These are phyloP conservation scores for Chrysopogon serrulatus DNA, from an alignment of 176 grass and related monocot species.

Conservation along the genomic window DNA sequence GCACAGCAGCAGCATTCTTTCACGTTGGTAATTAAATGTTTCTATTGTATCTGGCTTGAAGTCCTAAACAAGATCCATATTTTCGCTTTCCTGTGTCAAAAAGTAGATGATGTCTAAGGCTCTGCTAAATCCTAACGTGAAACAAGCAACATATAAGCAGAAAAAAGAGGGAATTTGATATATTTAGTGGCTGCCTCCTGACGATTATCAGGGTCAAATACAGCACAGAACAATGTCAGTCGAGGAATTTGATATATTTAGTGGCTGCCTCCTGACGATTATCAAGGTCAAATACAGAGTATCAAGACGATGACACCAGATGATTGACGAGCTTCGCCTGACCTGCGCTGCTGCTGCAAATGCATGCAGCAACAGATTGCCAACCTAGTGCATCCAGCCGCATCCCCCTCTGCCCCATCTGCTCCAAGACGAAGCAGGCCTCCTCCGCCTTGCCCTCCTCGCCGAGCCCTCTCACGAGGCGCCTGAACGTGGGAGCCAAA, in stretches of 20 bases:
- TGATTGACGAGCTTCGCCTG: slow-evolving; percentile 9
- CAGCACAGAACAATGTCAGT: not conserved
- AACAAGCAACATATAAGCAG: not conserved
- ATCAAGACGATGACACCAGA: not conserved
- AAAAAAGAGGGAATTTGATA: not conserved
- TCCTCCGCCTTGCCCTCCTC: slow-evolving; percentile 37
- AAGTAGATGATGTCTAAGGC: not conserved
- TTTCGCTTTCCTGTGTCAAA: not conserved
- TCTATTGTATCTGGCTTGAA: not conserved
- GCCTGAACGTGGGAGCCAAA: slow-evolving; percentile 15
- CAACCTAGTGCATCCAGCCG: slow-evolving; percentile 18
- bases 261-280: not conserved
- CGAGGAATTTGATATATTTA: not conserved
- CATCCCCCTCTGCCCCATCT: slow-evolving; percentile 33
- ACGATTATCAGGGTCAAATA: not conserved
- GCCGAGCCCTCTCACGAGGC: slow-evolving; percentile 23
- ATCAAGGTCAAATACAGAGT: not conserved
- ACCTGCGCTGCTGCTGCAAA: not conserved
- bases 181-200: not conserved
- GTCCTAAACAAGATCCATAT: not conserved
- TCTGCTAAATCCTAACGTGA: not conserved
- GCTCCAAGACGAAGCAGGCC: slow-evolving; percentile 57
- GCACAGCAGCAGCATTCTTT: not conserved
- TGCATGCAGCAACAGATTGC: not conserved
- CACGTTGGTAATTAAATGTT: not conserved